phyloP scores from a whole-genome alignment of 371 early-diverging fungal genomes.

The Blastocladiella emersonii region DNA sequence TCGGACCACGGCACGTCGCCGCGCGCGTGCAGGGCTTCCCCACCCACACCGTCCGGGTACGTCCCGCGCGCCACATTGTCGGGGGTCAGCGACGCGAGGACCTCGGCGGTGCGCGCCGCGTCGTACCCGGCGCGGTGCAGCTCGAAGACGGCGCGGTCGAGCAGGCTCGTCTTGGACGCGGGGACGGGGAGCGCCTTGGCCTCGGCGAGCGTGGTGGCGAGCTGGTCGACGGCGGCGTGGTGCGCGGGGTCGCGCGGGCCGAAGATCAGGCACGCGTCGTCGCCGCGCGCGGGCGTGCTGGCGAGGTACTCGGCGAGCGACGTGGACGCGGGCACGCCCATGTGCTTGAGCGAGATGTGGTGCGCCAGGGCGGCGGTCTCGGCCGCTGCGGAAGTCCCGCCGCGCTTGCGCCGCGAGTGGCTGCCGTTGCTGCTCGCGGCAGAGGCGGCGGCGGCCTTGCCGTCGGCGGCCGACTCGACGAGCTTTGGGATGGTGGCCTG shows the following conservation, averaged over 20 bases:
- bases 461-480: neutral
- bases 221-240: neutral
- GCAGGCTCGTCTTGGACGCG: neutral
- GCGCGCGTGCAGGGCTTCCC: neutral
- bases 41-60: neutral
- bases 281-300: neutral
- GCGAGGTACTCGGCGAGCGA: neutral
- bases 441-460: neutral
- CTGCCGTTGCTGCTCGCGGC: neutral
- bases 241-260: neutral
- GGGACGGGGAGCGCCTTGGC: neutral
- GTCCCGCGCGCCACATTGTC: neutral
- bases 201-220: neutral
- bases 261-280: neutral
- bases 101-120: neutral
- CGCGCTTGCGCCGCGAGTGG: neutral
- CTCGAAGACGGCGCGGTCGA: conserved; percentile 6
- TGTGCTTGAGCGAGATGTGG: neutral
- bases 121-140: neutral
- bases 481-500: conserved; percentile 46
- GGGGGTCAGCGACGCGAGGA: neutral
- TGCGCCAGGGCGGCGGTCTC: neutral
- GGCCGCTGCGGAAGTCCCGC: neutral
- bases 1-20: conserved; percentile 1
- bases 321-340: neutral